Evolutionary conservation across 1,139 yeast genomes (phyloP), one percentile per base, ranked within the genome.

Genomic region (Protomyces pachydermus): DNA sequence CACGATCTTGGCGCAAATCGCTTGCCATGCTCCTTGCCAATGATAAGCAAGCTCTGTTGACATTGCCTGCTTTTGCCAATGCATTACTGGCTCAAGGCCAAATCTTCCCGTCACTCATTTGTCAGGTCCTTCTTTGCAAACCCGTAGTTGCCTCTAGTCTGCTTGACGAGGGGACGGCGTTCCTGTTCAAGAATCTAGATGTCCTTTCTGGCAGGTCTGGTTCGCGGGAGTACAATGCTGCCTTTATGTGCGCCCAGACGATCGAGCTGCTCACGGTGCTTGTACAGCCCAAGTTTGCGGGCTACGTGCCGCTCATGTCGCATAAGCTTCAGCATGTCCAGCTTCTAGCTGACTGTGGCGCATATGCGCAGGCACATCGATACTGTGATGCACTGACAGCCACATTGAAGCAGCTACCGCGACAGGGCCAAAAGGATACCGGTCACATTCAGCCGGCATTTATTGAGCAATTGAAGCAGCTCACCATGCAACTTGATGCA

Each of bases 311-410:
- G 69, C 73, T 86, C 69, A 74, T 83, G 23, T 78, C 82, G 0
- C 75, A 81, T 70, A 86, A 85, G 70, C 77, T 87, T 50, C 79
- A 79, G 54, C 88, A 86, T 71, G 91, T 93, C 1, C 79, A 81
- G 45, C 74, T 79, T 23, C 77, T 88, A 67, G 85, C 87, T 1
- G 96, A 88, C 69, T 76, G 79, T 67, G 93, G 93, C 1, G 71
- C 75, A 39, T 72, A 76, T 35, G 69, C 75, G 2, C 90, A 84
- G 54, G 83, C 91, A 1, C 87, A 84, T 65, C 81, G 76, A 68
- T 83, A 85, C 65, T 76, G 83, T 67, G 95, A 88, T 65, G 71
- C 74, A 25, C 78, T 85, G 10, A 77, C 80, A 83, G 71, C 65
- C 76, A 0, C 75, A 77, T 12, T 64, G 51, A 66, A 63, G n/a